Evolutionary conservation across 106 monocot genomes (phyloP).

Genomic region (Amphibolis antarctica): DNA sequence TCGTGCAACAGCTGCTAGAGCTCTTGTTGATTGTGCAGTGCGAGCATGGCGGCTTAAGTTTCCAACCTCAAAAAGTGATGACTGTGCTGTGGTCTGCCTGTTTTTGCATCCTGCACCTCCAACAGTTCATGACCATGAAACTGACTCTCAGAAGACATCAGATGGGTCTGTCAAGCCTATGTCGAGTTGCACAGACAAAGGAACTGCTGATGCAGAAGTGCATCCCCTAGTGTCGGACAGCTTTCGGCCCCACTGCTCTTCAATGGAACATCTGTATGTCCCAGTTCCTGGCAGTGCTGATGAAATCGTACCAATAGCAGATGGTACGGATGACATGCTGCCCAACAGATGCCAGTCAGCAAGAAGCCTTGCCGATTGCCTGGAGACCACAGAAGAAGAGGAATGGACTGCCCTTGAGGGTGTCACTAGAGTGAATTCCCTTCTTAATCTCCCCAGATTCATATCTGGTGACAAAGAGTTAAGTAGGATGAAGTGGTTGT

Average conservation of each 20-base stretch:
- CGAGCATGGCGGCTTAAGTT: slow-evolving; percentile 63
- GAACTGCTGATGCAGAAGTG: slow-evolving; percentile 2
- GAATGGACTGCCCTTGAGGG: slow-evolving; percentile 91
- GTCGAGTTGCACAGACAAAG: not conserved
- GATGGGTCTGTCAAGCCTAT: not conserved
- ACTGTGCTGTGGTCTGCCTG: slow-evolving; percentile 75
- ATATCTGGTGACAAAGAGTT: slow-evolving; percentile 33
- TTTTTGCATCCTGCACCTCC: slow-evolving; percentile 25
- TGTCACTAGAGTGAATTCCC: slow-evolving; percentile 71
- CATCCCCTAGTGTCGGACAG: not conserved
- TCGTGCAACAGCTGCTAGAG: slow-evolving; percentile 58
- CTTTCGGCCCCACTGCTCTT: not conserved
- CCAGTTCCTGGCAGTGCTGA: slow-evolving; percentile 3
- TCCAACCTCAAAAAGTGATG: slow-evolving; percentile 73
- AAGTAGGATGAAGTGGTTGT: slow-evolving; percentile 42
- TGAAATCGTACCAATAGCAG: slow-evolving; percentile 46
- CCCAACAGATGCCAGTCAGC: slow-evolving; percentile 33
- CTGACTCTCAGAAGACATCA: not conserved
- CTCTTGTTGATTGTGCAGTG: slow-evolving; percentile 67
- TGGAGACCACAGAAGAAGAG: slow-evolving; percentile 57
- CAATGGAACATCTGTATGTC: not conserved
- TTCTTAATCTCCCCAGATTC: slow-evolving; percentile 67
- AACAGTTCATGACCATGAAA: slow-evolving; percentile 6
- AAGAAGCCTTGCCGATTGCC: slow-evolving; percentile 65
- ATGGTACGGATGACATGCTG: slow-evolving; percentile 14